phyloP scores from a whole-genome alignment of 2,329 filamentous ascomycete species.

The Penicillium polonicum region DNA sequence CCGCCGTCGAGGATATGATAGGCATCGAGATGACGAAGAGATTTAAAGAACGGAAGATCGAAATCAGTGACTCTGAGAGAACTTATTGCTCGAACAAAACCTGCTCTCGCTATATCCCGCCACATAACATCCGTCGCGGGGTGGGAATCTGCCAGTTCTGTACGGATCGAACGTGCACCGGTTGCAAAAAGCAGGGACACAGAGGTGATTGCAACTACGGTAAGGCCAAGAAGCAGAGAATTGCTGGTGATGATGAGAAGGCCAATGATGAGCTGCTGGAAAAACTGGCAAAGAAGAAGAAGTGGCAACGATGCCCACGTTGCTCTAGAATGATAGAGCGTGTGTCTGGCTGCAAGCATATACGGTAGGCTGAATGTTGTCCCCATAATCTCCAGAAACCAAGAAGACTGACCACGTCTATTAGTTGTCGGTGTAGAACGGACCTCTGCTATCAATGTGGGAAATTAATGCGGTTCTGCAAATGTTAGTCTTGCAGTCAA shows the following conservation, averaged over 20 bases:
- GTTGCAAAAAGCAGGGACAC: not conserved
- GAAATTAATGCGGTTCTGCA: not conserved
- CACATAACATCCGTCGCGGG: not conserved
- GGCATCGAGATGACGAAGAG: not conserved
- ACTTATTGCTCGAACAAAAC: not conserved
- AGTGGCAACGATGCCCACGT: not conserved
- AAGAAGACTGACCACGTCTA: not conserved
- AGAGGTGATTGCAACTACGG: not conserved
- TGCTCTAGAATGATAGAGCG: not conserved
- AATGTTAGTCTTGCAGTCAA: too few relatives aligned
- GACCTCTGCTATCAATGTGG: not conserved
- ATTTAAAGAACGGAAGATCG: not conserved
- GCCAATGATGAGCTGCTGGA: not conserved
- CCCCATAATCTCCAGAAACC: not conserved
- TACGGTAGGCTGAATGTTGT: not conserved
- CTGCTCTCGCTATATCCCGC: constrained; percentile 1
- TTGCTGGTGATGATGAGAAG: not conserved
- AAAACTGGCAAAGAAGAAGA: not conserved
- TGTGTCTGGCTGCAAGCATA: not conserved
- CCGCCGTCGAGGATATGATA: not conserved
- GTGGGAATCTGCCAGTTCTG: not conserved
- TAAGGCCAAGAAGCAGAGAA: not conserved
- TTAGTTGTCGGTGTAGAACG: not conserved
- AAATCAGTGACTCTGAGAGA: not conserved
- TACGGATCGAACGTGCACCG: not conserved